Evolutionary conservation across 805 yeast species (phyloP).

Genomic region (Lachancea sp.): DNA sequence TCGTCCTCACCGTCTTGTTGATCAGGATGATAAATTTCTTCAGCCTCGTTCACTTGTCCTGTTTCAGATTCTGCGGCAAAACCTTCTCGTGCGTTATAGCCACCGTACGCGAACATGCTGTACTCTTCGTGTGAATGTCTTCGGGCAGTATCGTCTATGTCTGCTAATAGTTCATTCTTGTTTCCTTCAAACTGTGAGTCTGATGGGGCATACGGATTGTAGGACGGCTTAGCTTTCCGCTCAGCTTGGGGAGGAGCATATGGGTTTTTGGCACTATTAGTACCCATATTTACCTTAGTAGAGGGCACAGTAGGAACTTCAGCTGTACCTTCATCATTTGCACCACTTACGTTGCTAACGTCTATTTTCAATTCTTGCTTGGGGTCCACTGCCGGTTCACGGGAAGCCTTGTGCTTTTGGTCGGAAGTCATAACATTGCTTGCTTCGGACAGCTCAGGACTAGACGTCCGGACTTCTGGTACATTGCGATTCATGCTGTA

Average conservation of each 20-base stretch:
- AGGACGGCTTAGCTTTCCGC: not conserved
- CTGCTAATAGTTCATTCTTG: not conserved
- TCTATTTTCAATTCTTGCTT: too few species aligned
- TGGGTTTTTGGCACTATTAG: not conserved
- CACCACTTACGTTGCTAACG: not conserved
- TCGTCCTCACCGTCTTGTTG: not conserved
- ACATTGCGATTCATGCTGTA: too few species aligned
- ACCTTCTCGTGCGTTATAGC: conserved; percentile 4
- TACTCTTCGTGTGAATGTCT: conserved; percentile 2
- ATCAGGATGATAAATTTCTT: not conserved
- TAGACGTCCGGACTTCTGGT: not conserved
- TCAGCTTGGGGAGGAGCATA: conserved; percentile 1
- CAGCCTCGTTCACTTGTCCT: not conserved
- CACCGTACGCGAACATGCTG: conserved; percentile 11
- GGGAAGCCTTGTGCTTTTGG: too few species aligned
- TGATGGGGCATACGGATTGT: conserved; percentile 6
- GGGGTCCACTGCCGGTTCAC: too few species aligned
- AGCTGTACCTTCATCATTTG: not conserved
- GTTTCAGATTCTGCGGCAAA: not conserved
- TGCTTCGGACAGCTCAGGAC: not conserved
- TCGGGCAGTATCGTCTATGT: not conserved
- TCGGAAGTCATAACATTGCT: too few species aligned
- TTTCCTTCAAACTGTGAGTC: not conserved
- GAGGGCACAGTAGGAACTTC: not conserved
- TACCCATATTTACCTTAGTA: not conserved